Evolutionary conservation across 2,329 filamentous ascomycete genomes (phyloP), one percentile per base, ranked within the genome.

Genomic region (Colletotrichum noveboracense): DNA sequence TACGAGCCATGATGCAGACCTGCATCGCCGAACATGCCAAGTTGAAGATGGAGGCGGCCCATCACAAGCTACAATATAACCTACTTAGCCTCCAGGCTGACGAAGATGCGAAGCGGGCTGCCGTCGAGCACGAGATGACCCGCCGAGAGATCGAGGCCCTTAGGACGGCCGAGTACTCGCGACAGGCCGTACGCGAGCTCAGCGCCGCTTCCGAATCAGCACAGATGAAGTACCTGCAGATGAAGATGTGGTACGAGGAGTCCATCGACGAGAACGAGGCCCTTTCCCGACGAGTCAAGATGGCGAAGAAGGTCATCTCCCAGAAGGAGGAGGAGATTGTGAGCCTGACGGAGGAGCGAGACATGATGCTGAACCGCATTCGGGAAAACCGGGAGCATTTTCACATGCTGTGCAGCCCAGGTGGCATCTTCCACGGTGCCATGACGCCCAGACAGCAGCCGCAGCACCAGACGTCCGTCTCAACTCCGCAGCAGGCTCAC

Each of bases 91-190:
- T 98, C 78, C 95, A 98, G 81, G 96, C 94, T 70, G 93, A 94
- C 65, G 95, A 98, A 79, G 94, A 96, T 34, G 91, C 95, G 12
- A 96, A 97, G 84, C 93, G 96, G 30, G 95, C 96, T 79, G 94
- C 93, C 43, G 96, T 98, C 7, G 96, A 98, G 84, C 94, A 98
- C 80, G 94, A 97, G 78, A 96, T 98, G 91, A 94, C 94, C n/a
- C 92, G 95, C 77, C 91, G 94, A 26, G 96, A 98, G 84, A 94
- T 98, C 24, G 94, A 98, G 77, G 94, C 96, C 14, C 87, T 98
- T 32, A 94, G 96, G 76, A 89, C 90, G 77, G 92, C 93, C 16
- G 94, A 97, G 81, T 91, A 94, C 81, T 91, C 92, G 67, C 91
- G 90, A 67, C 92, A 93, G 76, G 89, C 89, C 6, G 87, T 88